Conservation (phyloP, 176 grass and related monocot genomes). For the Carex parvula region DNA sequence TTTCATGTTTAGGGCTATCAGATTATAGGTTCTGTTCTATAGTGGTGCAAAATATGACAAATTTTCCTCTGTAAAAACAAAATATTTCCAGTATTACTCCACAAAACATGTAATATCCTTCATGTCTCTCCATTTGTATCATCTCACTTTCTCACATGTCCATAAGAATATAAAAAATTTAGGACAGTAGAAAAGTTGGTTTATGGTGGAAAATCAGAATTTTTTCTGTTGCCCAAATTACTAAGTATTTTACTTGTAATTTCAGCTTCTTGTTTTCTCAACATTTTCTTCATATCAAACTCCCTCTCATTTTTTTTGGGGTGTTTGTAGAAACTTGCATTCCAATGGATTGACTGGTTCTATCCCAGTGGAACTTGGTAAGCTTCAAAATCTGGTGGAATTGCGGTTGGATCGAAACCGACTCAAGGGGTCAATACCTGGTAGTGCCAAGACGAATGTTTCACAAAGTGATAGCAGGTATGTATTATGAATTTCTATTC, state of each 20-base stretch:
- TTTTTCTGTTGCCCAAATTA: background rate
- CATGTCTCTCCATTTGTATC: background rate
- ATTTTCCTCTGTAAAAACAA: background rate
- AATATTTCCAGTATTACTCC: background rate
- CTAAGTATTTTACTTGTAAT: slow-evolving; percentile 1
- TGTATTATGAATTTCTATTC: slow-evolving; percentile 22
- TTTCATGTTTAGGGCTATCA: background rate
- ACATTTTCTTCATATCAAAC: slow-evolving; percentile 5
- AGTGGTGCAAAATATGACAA: background rate
- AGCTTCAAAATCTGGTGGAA: slow-evolving; percentile 70
- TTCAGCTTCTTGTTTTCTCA: slow-evolving; percentile 4
- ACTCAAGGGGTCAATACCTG: slow-evolving; percentile 67
- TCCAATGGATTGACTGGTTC: slow-evolving; percentile 76
- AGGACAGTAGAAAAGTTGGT: background rate
- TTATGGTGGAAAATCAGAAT: background rate
- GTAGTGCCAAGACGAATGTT: slow-evolving; percentile 36
- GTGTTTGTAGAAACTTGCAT: slow-evolving; percentile 61
- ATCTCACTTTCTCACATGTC: background rate
- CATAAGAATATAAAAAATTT: background rate
- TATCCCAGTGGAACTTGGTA: slow-evolving; percentile 65
- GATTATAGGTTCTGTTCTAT: background rate
- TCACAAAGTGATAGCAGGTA: slow-evolving; percentile 55
- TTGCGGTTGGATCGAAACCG: slow-evolving; percentile 84
- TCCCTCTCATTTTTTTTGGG: background rate
- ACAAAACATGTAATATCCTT: background rate